Evolutionary conservation across 192 early-diverging fungal genomes (phyloP), one percentile per base, ranked within the genome.

Genomic region (Coemansia sp.): DNA sequence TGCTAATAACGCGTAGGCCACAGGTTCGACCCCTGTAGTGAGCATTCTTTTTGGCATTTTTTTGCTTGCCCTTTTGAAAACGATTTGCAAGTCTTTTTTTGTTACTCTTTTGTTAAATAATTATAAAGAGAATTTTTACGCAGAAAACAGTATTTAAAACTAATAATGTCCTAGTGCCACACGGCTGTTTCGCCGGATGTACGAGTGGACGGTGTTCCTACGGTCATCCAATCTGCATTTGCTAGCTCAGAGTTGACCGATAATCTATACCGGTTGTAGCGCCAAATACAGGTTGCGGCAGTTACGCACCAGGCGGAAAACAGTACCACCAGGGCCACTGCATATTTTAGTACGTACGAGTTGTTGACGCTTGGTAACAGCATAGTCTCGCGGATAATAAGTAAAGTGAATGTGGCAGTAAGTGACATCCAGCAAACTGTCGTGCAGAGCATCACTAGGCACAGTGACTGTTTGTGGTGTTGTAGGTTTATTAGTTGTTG

Each of bases 381-480:
- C 12, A 22, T 20, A n/a, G 43, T 49, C 13, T 72, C 63, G 53
- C 63, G 70, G 37, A 72, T 18, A 10, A 61, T 61, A 4, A 72
- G 48, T 9, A 72, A 60, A 3, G 62, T n/a, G 52, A 72, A 72
- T 3, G 58, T 57, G 10, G 64, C 24, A 23, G 70, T 61, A 9
- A 72, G 55, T 6, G 70, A 38, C 2, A 61, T 7, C 58, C 70
- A 72, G 55, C 59, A 72, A 11, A 59, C 47, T 4, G 70, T 66
- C 1, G 62, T 52, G 54, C 70, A 72, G 45, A 72, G 57, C 59
- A 72, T 59, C 3, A 61, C 55, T 4, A 72, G 70, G 9, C 57
- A 64, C 6, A 72, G 48, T 39, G 57, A 29, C 32, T 72, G 64
- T 35, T 60, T 59, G 55, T 56, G 62, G 20, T 54, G 29, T 26